Evolutionary conservation across 768 basidiomycete species (phyloP), one percentile per base, ranked within the genome.

Genomic region (Cubamyces sp.): DNA sequence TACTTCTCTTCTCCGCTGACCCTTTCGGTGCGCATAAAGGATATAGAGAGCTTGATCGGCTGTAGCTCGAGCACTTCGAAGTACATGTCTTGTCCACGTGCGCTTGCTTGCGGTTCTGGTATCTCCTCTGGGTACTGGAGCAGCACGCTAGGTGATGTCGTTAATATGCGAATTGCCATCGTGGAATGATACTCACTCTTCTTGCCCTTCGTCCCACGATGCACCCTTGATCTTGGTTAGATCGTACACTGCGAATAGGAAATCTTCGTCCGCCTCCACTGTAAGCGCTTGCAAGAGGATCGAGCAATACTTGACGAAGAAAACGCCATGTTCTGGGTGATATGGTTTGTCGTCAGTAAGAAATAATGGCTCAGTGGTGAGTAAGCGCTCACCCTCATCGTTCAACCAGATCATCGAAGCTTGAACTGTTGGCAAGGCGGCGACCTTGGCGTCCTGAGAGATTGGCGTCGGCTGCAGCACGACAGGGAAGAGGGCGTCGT

Each of bases 241-340:
- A 68, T 99, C 96, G 69, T 95, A 90, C 11, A 98, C 74, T 0
- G 96, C 87, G 69, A 94, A 98, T 41, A 98, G 74, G 64, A 99
- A 87, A 75, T 98, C 97, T 75, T 99, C 97, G 71, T 99, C 97
- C n/a, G 92, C 84, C 70, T 98, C 95, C 16, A 99, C 87, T 0
- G 94, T 97, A 74, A 98, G 79, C 2, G 96, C 92, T 72, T 99
- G 97, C 16, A 99, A 78, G 15, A 99, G 77, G 54, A 98, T 84
- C 1, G 96, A 96, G 56, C 93, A 96, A 70, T 98, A 98, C 76
- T 98, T 98, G 78, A 99, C 82, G 73, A 97, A 98, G n/a, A 94
- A 75, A 9, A 99, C 97, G 18, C 97, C 97, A 66, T 98, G 97
- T n/a, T 90, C 97, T 99, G 56, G 14, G 51, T n/a, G n/a, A n/a